A percentile compares a stretch with the other conserved stretches of the same genome.
phyloP scores from a whole-genome alignment of 345 rosid genomes.

The Citrus maxima region DNA sequence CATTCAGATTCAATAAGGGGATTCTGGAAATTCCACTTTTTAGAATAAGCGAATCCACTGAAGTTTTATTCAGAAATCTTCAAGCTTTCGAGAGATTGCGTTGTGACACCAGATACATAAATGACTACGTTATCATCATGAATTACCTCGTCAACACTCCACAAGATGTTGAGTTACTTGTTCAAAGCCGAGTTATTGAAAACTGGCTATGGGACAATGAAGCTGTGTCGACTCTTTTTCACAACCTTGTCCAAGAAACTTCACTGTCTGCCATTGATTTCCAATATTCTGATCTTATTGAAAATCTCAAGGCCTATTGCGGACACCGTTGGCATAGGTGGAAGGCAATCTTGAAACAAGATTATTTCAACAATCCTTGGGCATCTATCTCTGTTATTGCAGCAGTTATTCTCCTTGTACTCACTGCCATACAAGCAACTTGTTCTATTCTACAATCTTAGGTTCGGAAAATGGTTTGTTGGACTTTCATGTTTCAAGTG shows the following conservation, averaged over 20 bases:
- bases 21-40: conserved; percentile 5
- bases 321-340: conserved; percentile 2
- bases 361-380: conserved; percentile 22
- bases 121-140: not conserved
- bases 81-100: conserved; percentile 18
- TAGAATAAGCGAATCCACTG: not conserved
- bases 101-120: not conserved
- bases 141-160: not conserved
- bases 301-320: not conserved
- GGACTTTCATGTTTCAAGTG: too few species aligned
- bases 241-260: not conserved
- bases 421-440: too few species aligned
- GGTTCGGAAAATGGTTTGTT: too few species aligned
- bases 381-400: not conserved
- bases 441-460: too few species aligned
- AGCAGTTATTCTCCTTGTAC: too few species aligned
- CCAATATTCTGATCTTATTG: not conserved
- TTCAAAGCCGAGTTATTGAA: not conserved
- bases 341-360: conserved; percentile 11
- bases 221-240: not conserved
- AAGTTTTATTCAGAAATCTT: conserved; percentile 9
- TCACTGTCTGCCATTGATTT: not conserved
- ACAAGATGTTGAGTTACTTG: conserved; percentile 7
- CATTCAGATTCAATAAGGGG: conserved; percentile 8
- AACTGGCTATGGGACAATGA: not conserved